Percentiles rank a stretch among this genome's conserved stretches.
These are phyloP conservation scores for Lavandula angustifolia DNA, from an alignment of 257 asterid genomes.

Conservation along the genomic window DNA sequence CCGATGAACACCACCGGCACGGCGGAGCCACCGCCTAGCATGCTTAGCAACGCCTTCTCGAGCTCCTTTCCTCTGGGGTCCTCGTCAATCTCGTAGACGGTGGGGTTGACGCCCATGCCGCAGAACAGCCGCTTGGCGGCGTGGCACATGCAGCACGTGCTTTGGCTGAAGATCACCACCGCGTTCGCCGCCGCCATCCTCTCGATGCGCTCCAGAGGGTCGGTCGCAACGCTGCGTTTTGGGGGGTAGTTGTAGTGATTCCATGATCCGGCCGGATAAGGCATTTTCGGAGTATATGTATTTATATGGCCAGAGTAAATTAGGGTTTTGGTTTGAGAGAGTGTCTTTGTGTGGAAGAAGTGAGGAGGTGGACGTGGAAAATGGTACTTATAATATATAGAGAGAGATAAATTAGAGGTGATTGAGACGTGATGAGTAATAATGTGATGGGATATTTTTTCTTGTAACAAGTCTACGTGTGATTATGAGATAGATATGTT, in stretches of 20 bases:
- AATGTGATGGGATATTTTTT: no score
- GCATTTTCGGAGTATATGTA: background rate
- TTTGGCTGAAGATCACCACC: constrained; percentile 51
- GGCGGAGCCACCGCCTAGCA: constrained; percentile 34
- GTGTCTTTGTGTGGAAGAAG: constrained; percentile 7
- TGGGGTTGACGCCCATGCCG: constrained; percentile 50
- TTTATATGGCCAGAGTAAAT: background rate
- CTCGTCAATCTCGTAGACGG: constrained; percentile 44
- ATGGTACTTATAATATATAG: no score
- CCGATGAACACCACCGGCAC: constrained; percentile 54
- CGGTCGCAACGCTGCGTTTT: constrained; percentile 41
- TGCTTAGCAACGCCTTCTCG: constrained; percentile 32
- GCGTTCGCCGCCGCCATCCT: constrained; percentile 43
- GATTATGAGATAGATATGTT: no score
- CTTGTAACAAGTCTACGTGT: no score
- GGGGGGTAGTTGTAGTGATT: constrained; percentile 29
- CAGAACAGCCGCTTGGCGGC: constrained; percentile 44
- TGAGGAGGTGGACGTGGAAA: no score
- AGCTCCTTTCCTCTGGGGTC: constrained; percentile 36
- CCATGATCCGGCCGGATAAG: constrained; percentile 23
- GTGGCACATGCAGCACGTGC: constrained; percentile 63
- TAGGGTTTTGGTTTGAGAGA: constrained; percentile 6
- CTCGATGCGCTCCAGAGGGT: constrained; percentile 37
- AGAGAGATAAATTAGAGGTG: no score
- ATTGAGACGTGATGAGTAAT: no score